Base-by-base conservation (phyloP, 192 early-diverging fungal species). In the Coemansia biformis region DNA sequence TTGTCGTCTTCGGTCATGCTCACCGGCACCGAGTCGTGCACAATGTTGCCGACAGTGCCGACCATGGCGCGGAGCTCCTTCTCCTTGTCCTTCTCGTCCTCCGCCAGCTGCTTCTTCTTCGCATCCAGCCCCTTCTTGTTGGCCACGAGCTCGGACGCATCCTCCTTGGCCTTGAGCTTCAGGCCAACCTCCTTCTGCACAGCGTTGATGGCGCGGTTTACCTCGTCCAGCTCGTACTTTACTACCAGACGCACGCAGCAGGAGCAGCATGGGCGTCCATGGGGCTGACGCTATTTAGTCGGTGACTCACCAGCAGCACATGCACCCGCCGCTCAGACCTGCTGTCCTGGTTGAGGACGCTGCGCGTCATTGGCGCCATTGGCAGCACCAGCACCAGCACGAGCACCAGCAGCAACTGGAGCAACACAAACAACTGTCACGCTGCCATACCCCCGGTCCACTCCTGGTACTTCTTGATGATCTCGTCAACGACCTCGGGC, bases 11-110 rank as follows among this genome's bases (percentile, higher is more conserved):
- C 96, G 48, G 88, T 84, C 48, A 81, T 76, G 36, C 88, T 91
- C 44, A 85, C 84, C 8, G 88, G 82, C 14, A 96, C 93, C 23
- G 85, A 86, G 48, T 88, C 78, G 62, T 96, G 94, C 4, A 99
- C 94, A 51, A 96, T 66, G 83, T 99, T 99, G 50, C 96, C 96
- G 42, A 99, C 76, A 70, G 90, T 90, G 55, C 91, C 91, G 45
- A 99, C 79, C 73, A 83, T 86, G n/a, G 46, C 48, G 44, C 77
- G 77, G 59, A 89, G 81, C 1, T 49, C 43, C 31, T 59, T 70
- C 54, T 93, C 87, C 59, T 83, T 85, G 21, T 63, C 79, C 77
- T 99, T 91, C 59, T 86, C 85, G 42, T 78, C 73, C 39, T 79
- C 78, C n/a, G 79, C 67, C 32, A 86, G 55, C 16, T 67, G 67